Evolutionary conservation across 2,329 filamentous ascomycete species (phyloP), one percentile per base, ranked within the genome.

Genomic region (Cercospora sojina): DNA sequence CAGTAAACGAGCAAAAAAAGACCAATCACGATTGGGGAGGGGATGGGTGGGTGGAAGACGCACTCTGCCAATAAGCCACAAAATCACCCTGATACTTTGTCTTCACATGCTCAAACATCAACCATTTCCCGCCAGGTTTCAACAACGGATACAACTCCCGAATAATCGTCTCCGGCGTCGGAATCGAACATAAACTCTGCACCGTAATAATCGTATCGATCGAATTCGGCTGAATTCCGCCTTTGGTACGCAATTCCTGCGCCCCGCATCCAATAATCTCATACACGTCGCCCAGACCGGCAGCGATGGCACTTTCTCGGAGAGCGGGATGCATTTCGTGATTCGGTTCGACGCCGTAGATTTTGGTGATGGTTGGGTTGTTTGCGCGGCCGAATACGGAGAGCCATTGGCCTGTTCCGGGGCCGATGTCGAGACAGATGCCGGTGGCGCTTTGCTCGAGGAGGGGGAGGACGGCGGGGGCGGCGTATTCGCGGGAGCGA

Each of bases 281-380:
- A 74, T 90, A 91, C 7, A 84, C 77, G 60, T 80, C 85, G 6
- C 82, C 79, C 2, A 91, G 77, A 0, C 86, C 87, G 1, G 85
- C 82, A 1, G 82, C 80, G 10, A 77, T 73, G 3, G 88, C 81
- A 23, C 81, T 82, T 43, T 75, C 73, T 1, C 79, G 77, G 60
- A 91, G 78, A 5, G 76, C 76, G 0, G 74, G 74, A 69, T 88
- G 85, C 62, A 86, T 84, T 38, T 80, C 81, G 0, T 74, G 63
- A 74, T 89, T 90, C 3, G 88, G 88, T 77, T 91, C 88, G 4
- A 90, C 83, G 63, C 88, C 88, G 71, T 86, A 89, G 51, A 90
- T 79, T 68, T 76, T 80, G 2, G 73, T 78, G 56, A 79, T 76
- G 18, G 70, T 63, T 10, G 69, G 65, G 27, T 77, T 77, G 2